These are phyloP conservation scores for Dorcoceras hygrometricum DNA, from an alignment of 257 asterid genomes.

Conservation along the genomic window DNA sequence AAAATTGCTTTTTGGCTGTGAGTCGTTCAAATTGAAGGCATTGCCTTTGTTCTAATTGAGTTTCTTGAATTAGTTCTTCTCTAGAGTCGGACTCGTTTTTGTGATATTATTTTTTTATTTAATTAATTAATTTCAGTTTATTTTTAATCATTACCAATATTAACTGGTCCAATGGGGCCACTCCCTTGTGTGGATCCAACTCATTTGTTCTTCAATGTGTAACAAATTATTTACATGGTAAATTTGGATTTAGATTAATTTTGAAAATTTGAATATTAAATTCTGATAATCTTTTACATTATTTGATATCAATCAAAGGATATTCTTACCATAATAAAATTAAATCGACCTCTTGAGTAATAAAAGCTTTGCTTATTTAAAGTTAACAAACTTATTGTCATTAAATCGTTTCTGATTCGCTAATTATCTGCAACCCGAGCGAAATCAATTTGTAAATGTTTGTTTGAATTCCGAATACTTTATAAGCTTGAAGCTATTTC, in stretches of 20 bases:
- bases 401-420: not conserved
- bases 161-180: too few relatives aligned
- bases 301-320: not conserved
- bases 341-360: too few relatives aligned
- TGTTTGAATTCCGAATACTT: too few relatives aligned
- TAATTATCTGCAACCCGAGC: too few relatives aligned
- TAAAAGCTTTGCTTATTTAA: not conserved
- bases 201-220: too few relatives aligned
- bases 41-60: too few relatives aligned
- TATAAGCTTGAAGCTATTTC: too few relatives aligned
- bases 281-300: not conserved
- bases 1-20: constrained; percentile 7
- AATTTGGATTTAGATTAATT: not conserved
- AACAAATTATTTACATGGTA: not conserved
- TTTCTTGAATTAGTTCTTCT: not conserved
- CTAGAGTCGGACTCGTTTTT: too few relatives aligned
- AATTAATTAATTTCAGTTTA: too few relatives aligned
- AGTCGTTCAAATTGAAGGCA: constrained; percentile 13
- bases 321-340: not conserved
- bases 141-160: too few relatives aligned
- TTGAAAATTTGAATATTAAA: not conserved
- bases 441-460: too few relatives aligned
- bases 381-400: not conserved
- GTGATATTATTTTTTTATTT: too few relatives aligned
- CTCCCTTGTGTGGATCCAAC: not conserved